Evolutionary conservation across 192 early-diverging fungal genomes (phyloP).

Genomic region (Physocladia obscura): DNA sequence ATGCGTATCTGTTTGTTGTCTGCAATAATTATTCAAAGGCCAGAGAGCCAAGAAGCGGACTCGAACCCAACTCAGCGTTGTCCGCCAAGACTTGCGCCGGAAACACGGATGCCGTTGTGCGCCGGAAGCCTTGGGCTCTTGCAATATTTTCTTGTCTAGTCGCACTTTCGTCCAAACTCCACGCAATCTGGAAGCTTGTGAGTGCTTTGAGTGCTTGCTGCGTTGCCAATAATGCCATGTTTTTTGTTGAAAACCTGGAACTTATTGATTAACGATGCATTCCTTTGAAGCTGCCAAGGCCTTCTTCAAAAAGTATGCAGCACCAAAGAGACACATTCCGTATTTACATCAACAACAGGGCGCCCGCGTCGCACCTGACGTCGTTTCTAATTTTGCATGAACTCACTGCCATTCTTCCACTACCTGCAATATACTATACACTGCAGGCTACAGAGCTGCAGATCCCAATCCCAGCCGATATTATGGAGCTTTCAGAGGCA

Average conservation of each 20-base stretch:
- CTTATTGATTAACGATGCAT: no score
- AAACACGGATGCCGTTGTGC: conserved; percentile 11
- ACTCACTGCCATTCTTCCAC: conserved; percentile 79
- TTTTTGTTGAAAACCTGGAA: no score
- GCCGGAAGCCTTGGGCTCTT: not conserved
- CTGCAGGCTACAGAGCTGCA: conserved; percentile 53
- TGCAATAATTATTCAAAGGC: no score
- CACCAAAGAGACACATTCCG: not conserved
- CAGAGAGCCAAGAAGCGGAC: no score
- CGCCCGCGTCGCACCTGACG: conserved; percentile 46
- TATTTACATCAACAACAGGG: no score
- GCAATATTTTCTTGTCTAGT: not conserved
- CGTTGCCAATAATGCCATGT: no score
- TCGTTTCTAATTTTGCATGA: conserved; percentile 85
- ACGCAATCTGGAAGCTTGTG: conserved; percentile 5
- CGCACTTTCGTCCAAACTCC: not conserved
- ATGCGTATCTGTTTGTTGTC: no score
- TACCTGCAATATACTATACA: conserved; percentile 71
- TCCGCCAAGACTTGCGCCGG: not conserved
- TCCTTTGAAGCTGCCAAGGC: not conserved
- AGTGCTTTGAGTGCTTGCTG: not conserved
- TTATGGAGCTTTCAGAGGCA: conserved; percentile 46
- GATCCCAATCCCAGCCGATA: conserved; percentile 69
- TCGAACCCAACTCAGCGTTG: no score
- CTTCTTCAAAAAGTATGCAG: not conserved